A percentile compares a stretch with the other conserved stretches of the same genome.
These are phyloP conservation scores for Logfia minima DNA, from an alignment of 129 eudicot species.

Conservation along the genomic window DNA sequence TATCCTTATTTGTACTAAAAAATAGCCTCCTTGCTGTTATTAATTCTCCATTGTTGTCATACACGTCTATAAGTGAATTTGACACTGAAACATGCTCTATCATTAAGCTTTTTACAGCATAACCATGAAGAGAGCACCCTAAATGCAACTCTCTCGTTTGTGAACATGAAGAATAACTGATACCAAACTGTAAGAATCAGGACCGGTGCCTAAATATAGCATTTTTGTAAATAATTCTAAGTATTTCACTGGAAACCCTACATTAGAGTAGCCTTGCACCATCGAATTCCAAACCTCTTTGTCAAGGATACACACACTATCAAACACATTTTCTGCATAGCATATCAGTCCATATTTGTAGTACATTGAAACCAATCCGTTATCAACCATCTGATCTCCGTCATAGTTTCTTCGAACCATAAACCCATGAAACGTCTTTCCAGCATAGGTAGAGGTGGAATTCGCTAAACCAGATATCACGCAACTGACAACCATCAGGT, in stretches of 20 bases:
- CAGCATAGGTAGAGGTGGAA: conserved; percentile 43
- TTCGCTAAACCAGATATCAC: conserved; percentile 57
- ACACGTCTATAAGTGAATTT: conserved; percentile 80
- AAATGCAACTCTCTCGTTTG: conserved; percentile 34
- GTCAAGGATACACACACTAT: conserved; percentile 27
- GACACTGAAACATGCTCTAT: conserved; percentile 43
- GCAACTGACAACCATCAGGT: conserved; percentile 66
- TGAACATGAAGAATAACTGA: conserved; percentile 65
- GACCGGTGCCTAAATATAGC: conserved; percentile 42
- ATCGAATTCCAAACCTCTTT: conserved; percentile 60
- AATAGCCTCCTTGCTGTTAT: conserved; percentile 42
- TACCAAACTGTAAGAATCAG: conserved; percentile 48
- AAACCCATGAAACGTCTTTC: conserved; percentile 73
- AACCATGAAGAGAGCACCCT: conserved; percentile 67
- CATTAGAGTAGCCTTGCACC: conserved; percentile 56
- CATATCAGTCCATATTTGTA: conserved; percentile 53
- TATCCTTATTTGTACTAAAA: conserved; percentile 44
- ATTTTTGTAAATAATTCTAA: conserved; percentile 54
- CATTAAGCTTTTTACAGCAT: conserved; percentile 41
- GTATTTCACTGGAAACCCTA: conserved; percentile 48
- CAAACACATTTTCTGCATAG: conserved; percentile 57
- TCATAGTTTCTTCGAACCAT: conserved; percentile 53
- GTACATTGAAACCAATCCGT: conserved; percentile 70
- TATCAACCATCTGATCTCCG: conserved; percentile 40
- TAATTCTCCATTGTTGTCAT: conserved; percentile 53